Evolutionary conservation across 2,329 filamentous ascomycete species (phyloP).

Genomic region (Aureobasidium pullulans): DNA sequence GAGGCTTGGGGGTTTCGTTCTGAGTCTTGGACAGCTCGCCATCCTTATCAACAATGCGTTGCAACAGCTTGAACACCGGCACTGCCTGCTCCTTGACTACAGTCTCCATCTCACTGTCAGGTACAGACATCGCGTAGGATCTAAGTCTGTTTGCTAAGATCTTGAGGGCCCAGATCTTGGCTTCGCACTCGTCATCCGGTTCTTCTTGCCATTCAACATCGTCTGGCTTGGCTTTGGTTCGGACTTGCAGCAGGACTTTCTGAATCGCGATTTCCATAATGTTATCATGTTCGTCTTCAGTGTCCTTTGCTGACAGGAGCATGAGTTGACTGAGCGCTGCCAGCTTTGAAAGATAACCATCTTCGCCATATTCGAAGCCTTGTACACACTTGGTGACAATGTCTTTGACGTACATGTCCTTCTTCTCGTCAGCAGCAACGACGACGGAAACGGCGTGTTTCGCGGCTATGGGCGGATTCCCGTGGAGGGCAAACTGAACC

Average conservation of each 20-base stretch:
- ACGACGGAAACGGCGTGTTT: conserved; percentile 93
- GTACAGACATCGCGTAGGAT: conserved; percentile 36
- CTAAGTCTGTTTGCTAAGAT: conserved; percentile 81
- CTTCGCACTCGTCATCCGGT: conserved; percentile 71
- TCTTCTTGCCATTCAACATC: conserved; percentile 41
- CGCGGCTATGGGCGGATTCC: conserved; percentile 70
- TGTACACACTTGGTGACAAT: conserved; percentile 69
- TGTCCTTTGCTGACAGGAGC: conserved; percentile 63
- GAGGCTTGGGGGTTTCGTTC: conserved; percentile 65
- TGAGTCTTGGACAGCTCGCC: conserved; percentile 70
- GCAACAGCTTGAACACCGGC: conserved; percentile 71
- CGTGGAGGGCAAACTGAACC: conserved; percentile 74
- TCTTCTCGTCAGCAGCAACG: conserved; percentile 66
- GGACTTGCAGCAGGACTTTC: conserved; percentile 62
- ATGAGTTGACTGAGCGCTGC: conserved; percentile 68
- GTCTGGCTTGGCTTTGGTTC: conserved; percentile 45
- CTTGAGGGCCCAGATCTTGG: conserved; percentile 77
- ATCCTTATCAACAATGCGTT: conserved; percentile 63
- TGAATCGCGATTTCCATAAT: conserved; percentile 72
- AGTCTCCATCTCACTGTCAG: conserved; percentile 34
- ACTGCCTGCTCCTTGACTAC: conserved; percentile 47
- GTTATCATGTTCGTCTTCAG: conserved; percentile 65
- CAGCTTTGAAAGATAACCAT: conserved; percentile 68
- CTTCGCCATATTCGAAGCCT: conserved; percentile 62
- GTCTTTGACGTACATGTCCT: conserved; percentile 79